phyloP scores from a whole-genome alignment of 1,284 basidiomycete genomes.

The Rhodofomes roseus region DNA sequence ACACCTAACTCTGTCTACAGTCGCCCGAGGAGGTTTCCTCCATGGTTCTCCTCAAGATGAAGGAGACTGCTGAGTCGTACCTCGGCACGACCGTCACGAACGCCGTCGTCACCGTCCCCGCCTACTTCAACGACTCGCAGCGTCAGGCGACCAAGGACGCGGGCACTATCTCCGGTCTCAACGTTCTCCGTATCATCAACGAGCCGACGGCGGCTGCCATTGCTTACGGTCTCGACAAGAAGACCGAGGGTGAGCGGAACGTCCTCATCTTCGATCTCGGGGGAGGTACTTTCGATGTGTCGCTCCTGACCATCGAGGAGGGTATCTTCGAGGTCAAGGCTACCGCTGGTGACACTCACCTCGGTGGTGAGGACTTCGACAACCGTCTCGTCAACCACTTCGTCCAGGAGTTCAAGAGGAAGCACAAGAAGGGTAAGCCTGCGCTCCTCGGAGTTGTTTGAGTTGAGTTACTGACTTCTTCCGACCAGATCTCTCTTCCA shows the following conservation, averaged over 20 bases:
- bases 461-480: slow-evolving; percentile 16
- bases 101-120: slow-evolving; percentile 93
- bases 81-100: slow-evolving; percentile 82
- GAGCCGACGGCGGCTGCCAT: slow-evolving; percentile 95
- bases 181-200: slow-evolving; percentile 96
- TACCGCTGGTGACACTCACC: slow-evolving; percentile 97
- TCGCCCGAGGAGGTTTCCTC: slow-evolving; percentile 97
- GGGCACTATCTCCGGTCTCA: slow-evolving; percentile 85
- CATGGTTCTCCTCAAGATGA: slow-evolving; percentile 98
- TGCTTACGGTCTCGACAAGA: slow-evolving; percentile 93
- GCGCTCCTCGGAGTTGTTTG: slow-evolving; percentile 10
- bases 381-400: slow-evolving; percentile 99
- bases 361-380: slow-evolving; percentile 99
- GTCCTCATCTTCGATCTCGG: slow-evolving; percentile 98
- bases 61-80: slow-evolving; percentile 97
- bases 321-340: slow-evolving; percentile 99
- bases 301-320: slow-evolving; percentile 95
- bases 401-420: slow-evolving; percentile 97
- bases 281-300: slow-evolving; percentile 99
- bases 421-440: slow-evolving; percentile 89
- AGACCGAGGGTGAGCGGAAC: slow-evolving; percentile 84
- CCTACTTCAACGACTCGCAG: slow-evolving; percentile 98
- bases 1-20: slow-evolving; percentile 33
- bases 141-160: slow-evolving; percentile 96
- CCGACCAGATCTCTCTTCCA: slow-evolving; percentile 79